Conservation (phyloP, 768 basidiomycete genomes). For the Tricholomella constricta region DNA sequence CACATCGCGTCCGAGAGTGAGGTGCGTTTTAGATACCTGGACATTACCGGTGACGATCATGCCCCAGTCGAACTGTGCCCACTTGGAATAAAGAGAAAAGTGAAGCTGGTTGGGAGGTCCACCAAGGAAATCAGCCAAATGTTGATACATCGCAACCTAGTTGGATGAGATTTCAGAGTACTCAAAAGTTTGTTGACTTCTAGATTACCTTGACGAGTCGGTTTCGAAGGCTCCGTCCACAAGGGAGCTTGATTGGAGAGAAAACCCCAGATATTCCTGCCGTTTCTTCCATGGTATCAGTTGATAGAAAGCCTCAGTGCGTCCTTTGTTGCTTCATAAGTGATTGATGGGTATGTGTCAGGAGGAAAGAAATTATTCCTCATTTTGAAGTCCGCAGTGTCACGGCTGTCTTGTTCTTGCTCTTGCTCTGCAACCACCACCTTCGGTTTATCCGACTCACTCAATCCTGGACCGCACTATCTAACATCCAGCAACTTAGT, state of each 20-base stretch:
- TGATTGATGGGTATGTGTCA: too few relatives aligned
- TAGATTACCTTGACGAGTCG: conserved; percentile 54
- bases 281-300: conserved; percentile 2
- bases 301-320: too few relatives aligned
- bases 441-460: background rate
- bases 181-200: background rate
- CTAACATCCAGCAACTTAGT: background rate
- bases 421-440: conserved; percentile 4
- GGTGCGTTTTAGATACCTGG: conserved; percentile 62
- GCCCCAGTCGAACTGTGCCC: conserved; percentile 81
- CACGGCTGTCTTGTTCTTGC: background rate
- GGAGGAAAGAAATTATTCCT: background rate
- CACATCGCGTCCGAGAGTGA: conserved; percentile 73
- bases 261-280: conserved; percentile 17
- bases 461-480: conserved; percentile 2
- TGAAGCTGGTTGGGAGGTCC: conserved; percentile 74
- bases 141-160: conserved; percentile 92
- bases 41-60: conserved; percentile 89
- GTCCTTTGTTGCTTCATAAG: too few relatives aligned
- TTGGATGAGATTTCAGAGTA: background rate
- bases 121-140: conserved; percentile 63
- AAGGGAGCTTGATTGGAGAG: conserved; percentile 36
- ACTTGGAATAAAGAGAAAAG: conserved; percentile 65
- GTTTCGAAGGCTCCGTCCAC: conserved; percentile 45
- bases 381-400: conserved; percentile 16